Conservation (phyloP, 176 grass and related monocot species). For the sorghum (Sorghum bicolor) region Sorghum_bicolor_NCBIv3 NC_012870.2:9808501-9809000, state of each 20-base stretch:
- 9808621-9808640: neutral
- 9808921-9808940: neutral
- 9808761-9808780: constrained; percentile 67
- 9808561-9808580: constrained; percentile 49
- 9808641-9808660: neutral
- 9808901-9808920: constrained; percentile 67
- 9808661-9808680: neutral
- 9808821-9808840: constrained; percentile 88
- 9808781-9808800: constrained; percentile 64
- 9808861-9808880: constrained; percentile 77
- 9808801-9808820: constrained; percentile 83
- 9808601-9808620: constrained; percentile 23
- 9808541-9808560: constrained; percentile 17
- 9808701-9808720: constrained; percentile 49
- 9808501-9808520: constrained; percentile 62
- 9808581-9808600: neutral
- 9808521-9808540: constrained; percentile 35
- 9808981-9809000: constrained; percentile 40
- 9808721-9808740: constrained; percentile 49
- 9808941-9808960: neutral
- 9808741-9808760: constrained; percentile 74
- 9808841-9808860: constrained; percentile 87
- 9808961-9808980: neutral
- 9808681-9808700: constrained; percentile 16
- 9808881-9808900: constrained; percentile 90